Evolutionary conservation across 345 rosid species (phyloP).

Genomic region (Hypericum androsaemum): DNA sequence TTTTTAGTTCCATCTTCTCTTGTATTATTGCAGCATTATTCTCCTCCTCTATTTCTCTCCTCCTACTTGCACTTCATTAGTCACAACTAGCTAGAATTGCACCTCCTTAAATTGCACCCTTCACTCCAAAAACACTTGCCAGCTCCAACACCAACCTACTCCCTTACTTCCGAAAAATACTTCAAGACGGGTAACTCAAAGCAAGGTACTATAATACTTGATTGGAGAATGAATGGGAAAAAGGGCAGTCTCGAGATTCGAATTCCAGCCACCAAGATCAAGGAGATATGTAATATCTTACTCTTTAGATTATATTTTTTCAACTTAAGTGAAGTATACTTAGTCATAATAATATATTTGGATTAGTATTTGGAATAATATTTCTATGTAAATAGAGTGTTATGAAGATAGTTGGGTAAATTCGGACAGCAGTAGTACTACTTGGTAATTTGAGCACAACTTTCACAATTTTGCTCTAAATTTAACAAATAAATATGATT

Average conservation of each 20-base stretch:
- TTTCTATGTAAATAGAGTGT: too few relatives aligned
- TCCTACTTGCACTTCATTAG: constrained; percentile 22
- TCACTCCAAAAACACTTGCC: constrained; percentile 5
- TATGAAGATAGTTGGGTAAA: too few relatives aligned
- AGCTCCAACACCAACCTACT: constrained; percentile 1
- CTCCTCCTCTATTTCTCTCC: constrained; percentile 20
- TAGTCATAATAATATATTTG: too few relatives aligned
- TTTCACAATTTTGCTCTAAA: too few relatives aligned
- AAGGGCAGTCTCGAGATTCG: constrained; percentile 34
- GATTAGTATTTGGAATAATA: too few relatives aligned
- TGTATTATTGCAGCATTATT: constrained; percentile 38
- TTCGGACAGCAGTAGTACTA: too few relatives aligned
- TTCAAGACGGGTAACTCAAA: constrained; percentile 13
- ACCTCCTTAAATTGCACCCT: constrained; percentile 20
- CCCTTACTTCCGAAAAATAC: constrained; percentile 2
- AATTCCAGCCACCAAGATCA: constrained; percentile 27
- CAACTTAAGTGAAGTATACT: too few relatives aligned
- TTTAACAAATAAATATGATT: too few relatives aligned
- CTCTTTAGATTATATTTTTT: too few relatives aligned
- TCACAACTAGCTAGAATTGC: constrained; percentile 12
- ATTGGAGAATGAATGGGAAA: constrained; percentile 55
- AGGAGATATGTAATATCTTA: too few relatives aligned
- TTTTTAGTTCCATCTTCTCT: constrained; percentile 30
- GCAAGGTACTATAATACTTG: constrained; percentile 10
- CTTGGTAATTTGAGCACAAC: too few relatives aligned